phyloP scores from a whole-genome alignment of 169 alveolate species.

The Blepharisma undulans region DNA sequence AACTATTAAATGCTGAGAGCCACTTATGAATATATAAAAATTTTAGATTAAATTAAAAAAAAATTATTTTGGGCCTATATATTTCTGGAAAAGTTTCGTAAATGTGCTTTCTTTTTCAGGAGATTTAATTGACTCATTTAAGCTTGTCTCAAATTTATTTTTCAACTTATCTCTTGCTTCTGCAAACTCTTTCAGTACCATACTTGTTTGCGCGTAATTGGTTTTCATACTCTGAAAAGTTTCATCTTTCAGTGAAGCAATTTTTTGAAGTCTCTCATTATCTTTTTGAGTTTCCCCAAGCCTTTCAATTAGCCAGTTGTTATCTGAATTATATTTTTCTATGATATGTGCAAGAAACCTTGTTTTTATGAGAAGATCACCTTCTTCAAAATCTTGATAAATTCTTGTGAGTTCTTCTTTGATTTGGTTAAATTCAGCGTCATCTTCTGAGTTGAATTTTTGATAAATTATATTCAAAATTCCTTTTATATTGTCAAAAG shows the following conservation, averaged over 20 bases:
- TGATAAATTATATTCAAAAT: background rate
- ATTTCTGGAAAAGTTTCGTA: background rate
- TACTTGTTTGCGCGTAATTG: background rate
- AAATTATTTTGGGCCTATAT: background rate
- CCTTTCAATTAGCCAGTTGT: conserved; percentile 32
- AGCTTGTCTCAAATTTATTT: background rate
- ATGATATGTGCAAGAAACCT: conserved; percentile 1
- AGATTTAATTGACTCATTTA: background rate
- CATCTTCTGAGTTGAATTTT: background rate
- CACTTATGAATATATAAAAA: background rate
- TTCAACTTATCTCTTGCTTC: background rate
- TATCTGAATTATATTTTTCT: conserved; percentile 6
- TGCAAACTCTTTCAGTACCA: background rate
- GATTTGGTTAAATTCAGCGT: background rate
- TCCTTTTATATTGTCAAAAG: background rate
- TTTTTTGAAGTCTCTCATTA: background rate
- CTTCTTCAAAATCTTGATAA: background rate
- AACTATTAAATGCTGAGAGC: background rate
- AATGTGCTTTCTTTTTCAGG: background rate
- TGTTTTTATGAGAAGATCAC: background rate
- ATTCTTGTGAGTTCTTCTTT: background rate
- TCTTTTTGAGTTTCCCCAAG: conserved; percentile 10
- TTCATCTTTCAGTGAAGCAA: background rate
- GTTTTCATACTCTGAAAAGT: background rate
- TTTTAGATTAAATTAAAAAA: background rate